Evolutionary conservation across 257 asterid genomes (phyloP), one percentile per base, ranked within the genome.

Genomic region (Solanum bulbocastanum): DNA sequence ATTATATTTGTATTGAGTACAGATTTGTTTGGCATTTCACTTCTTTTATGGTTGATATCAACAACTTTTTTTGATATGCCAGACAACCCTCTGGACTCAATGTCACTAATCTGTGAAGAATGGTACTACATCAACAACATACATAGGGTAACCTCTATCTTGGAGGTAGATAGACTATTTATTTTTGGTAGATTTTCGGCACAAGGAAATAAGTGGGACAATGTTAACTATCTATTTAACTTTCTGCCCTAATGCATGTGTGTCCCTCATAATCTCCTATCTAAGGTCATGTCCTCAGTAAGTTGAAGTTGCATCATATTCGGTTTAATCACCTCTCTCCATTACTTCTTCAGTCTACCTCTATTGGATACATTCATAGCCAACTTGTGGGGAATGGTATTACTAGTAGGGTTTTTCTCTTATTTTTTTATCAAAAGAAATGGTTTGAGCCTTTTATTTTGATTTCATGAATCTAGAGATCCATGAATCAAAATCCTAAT

Each of bases 271-370:
- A 60, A 60, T n/a, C 3, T 60, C 30, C 14, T 9, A 60, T 60
- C 13, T 60, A 60, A 60, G 30, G 13, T 60, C 14, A 8, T 60
- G 14, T 22, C 25, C 0, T 60, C 25, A 10, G 1, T 60, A 22
- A 60, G 30, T 4, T 62, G 1, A 62, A 62, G 6, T 23, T 62
- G 15, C 5, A 7, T 23, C 6, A 10, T 23, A 3, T 62, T 3
- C 0, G 3, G 3, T n/a, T 27, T 2, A n/a, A n/a, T n/a, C 4
- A n/a, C 1, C 8, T 62, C 71, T 62, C 0, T 0, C 13, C 16
- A 4, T 4, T 62, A 62, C 32, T 62, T 62, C 8, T n/a, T n/a
- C 0, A 6, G 0, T 62, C 32, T n/a, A 10, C 8, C 71, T n/a
- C 16, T 9, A 5, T 10, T n/a, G 7, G 3, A 62, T n/a, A 1